A percentile compares a stretch with the other conserved stretches of the same genome.
phyloP scores from a whole-genome alignment of 352 stramenopile species.

The Phytophthora pseudosyringae region DNA sequence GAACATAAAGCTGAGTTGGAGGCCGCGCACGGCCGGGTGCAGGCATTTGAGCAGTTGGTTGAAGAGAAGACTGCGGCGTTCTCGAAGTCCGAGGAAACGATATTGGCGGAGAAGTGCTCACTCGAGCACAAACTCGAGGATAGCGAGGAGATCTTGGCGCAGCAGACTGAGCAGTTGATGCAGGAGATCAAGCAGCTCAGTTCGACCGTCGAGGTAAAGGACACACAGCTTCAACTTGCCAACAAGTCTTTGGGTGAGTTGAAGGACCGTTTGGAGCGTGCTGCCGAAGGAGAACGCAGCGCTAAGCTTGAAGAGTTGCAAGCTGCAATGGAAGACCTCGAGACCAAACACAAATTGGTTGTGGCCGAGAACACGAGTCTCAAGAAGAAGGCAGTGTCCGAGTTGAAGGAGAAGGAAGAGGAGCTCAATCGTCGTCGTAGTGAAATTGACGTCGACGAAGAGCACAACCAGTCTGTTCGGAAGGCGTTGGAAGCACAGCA shows the following conservation, averaged over 20 bases:
- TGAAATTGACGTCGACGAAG: conserved; percentile 33
- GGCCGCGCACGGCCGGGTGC: conserved; percentile 24
- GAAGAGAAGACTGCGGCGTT: conserved; percentile 39
- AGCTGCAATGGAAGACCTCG: conserved; percentile 24
- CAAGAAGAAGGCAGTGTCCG: conserved; percentile 25
- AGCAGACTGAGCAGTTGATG: conserved; percentile 39
- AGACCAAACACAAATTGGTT: conserved; percentile 32
- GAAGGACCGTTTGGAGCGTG: conserved; percentile 17
- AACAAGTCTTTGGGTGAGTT: conserved; percentile 24
- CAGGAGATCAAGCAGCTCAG: conserved; percentile 39
- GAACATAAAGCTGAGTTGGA: conserved; percentile 44
- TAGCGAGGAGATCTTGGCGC: conserved; percentile 33
- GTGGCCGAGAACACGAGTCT: conserved; percentile 34
- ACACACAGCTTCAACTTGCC: conserved; percentile 26
- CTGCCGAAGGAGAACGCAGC: conserved; percentile 17
- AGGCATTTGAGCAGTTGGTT: conserved; percentile 45
- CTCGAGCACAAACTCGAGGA: conserved; percentile 38
- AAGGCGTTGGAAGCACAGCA: conserved; percentile 40
- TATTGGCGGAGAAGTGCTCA: conserved; percentile 30
- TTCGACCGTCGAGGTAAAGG: conserved; percentile 30
- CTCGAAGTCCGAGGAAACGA: conserved; percentile 23
- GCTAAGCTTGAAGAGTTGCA: conserved; percentile 35
- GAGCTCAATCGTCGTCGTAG: conserved; percentile 21
- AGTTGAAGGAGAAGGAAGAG: conserved; percentile 38
- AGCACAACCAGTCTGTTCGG: conserved; percentile 24